phyloP scores from a whole-genome alignment of 2,329 filamentous ascomycete genomes.

The Trichoderma breve region DNA sequence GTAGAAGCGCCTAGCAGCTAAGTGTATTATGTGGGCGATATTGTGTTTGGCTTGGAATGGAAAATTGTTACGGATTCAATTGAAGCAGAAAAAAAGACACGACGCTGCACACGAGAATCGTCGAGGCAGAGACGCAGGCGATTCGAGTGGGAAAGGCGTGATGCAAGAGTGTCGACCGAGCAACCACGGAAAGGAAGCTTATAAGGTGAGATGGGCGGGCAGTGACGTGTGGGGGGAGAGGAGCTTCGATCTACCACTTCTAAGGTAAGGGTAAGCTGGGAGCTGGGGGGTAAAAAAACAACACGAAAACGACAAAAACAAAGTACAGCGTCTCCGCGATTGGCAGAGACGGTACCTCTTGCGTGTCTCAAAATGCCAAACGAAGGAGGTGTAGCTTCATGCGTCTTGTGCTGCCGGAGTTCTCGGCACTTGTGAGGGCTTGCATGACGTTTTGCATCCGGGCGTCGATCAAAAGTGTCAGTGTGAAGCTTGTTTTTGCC shows the following conservation, averaged over 20 bases:
- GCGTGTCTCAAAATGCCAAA: not conserved
- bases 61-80: not conserved
- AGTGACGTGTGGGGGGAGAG: not conserved
- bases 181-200: slow-evolving; percentile 13
- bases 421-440: slow-evolving; percentile 4
- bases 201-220: not conserved
- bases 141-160: not conserved
- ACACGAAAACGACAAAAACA: not conserved
- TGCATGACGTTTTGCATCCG: slow-evolving; percentile 11
- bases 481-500: slow-evolving; percentile 14
- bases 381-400: not conserved
- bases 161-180: slow-evolving; percentile 18
- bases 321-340: not conserved
- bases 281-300: not conserved
- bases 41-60: not conserved
- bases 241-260: not conserved
- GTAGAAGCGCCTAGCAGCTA: not conserved
- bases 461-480: not conserved
- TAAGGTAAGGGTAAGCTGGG: not conserved
- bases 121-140: not conserved
- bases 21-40: not conserved
- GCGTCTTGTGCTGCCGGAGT: not conserved
- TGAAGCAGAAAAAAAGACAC: not conserved
- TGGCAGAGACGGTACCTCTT: not conserved
- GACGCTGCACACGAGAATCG: not conserved